Percentiles rank a stretch among this genome's conserved stretches.
phyloP scores from a whole-genome alignment of 768 basidiomycete species.

The Psilocybe cubensis region DNA sequence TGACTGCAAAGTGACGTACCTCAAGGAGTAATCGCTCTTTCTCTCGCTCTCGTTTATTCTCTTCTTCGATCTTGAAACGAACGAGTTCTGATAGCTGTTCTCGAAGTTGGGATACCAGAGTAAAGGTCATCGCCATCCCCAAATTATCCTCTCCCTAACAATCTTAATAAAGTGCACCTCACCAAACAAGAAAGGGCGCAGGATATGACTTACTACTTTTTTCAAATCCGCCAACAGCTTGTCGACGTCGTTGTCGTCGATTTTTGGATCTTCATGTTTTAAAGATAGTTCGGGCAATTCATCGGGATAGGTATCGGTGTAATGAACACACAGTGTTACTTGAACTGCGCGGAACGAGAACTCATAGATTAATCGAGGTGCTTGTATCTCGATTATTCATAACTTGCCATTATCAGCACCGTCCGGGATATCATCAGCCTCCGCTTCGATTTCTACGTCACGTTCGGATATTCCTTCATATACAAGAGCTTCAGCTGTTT shows the following conservation, averaged over 20 bases:
- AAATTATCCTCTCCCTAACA: constrained; percentile 80
- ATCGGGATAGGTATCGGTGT: constrained; percentile 86
- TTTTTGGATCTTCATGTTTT: constrained; percentile 58
- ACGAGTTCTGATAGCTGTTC: constrained; percentile 75
- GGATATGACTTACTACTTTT: constrained; percentile 49
- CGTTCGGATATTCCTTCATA: constrained; percentile 82
- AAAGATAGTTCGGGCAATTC: constrained; percentile 74
- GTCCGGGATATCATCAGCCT: constrained; percentile 79
- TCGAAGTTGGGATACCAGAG: constrained; percentile 82
- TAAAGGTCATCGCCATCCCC: constrained; percentile 98
- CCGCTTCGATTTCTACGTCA: constrained; percentile 81
- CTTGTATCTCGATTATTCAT: constrained; percentile 4
- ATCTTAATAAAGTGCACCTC: neutral
- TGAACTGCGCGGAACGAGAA: constrained; percentile 55
- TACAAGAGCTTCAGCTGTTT: constrained; percentile 47
- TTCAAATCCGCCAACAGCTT: constrained; percentile 59
- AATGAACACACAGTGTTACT: constrained; percentile 72
- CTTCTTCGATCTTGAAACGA: constrained; percentile 56
- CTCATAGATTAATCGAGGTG: neutral
- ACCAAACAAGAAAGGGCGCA: neutral
- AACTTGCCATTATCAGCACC: constrained; percentile 59
- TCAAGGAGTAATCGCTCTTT: constrained; percentile 75
- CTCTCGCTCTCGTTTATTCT: constrained; percentile 67
- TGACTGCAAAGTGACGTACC: constrained; percentile 46
- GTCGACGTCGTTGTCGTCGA: constrained; percentile 61